Percentiles rank a stretch among this genome's conserved stretches.
Conservation (phyloP, 805 yeast species). For the Saturnispora mendoncae region DNA sequence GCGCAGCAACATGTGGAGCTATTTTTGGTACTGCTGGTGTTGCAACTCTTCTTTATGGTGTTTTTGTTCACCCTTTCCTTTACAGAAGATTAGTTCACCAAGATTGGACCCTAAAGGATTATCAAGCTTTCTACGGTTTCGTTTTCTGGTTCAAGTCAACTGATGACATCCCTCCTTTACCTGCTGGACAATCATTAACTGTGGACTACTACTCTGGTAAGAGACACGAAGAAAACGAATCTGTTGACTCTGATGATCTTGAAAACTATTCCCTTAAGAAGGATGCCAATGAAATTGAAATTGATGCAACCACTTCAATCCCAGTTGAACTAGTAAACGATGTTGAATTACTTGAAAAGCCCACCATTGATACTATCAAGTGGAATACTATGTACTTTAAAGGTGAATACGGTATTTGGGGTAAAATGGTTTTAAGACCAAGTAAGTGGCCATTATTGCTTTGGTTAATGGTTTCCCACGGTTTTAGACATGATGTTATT, state of each 20-base stretch:
- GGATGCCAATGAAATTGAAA: slow-evolving; percentile 8
- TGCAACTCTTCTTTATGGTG: slow-evolving; percentile 41
- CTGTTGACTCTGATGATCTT: slow-evolving; percentile 2
- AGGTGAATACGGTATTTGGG: slow-evolving; percentile 27
- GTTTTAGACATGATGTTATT: slow-evolving; percentile 59
- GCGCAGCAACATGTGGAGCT: slow-evolving; percentile 46
- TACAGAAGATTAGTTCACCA: slow-evolving; percentile 48
- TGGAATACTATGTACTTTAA: slow-evolving; percentile 9
- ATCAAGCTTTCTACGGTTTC: slow-evolving; percentile 52
- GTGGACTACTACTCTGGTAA: slow-evolving; percentile 63
- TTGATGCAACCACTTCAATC: slow-evolving; percentile 11
- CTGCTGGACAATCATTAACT: slow-evolving; percentile 45
- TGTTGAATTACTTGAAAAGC: no score
- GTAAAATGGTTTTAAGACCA: slow-evolving; percentile 36
- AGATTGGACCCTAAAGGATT: slow-evolving; percentile 60
- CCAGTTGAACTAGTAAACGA: not conserved
- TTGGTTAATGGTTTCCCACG: slow-evolving; percentile 46
- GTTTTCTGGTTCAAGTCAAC: slow-evolving; percentile 42
- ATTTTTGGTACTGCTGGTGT: slow-evolving; percentile 58
- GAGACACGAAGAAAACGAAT: slow-evolving; percentile 21
- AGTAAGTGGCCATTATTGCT: slow-evolving; percentile 44
- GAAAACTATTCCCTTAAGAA: slow-evolving; percentile 16
- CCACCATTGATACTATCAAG: slow-evolving; percentile 16
- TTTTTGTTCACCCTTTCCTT: slow-evolving; percentile 54
- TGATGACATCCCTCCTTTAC: slow-evolving; percentile 58